These are phyloP conservation scores for Rutidosis leptorrhynchoides DNA, from an alignment of 129 eudicot genomes.

Conservation along the genomic window DNA sequence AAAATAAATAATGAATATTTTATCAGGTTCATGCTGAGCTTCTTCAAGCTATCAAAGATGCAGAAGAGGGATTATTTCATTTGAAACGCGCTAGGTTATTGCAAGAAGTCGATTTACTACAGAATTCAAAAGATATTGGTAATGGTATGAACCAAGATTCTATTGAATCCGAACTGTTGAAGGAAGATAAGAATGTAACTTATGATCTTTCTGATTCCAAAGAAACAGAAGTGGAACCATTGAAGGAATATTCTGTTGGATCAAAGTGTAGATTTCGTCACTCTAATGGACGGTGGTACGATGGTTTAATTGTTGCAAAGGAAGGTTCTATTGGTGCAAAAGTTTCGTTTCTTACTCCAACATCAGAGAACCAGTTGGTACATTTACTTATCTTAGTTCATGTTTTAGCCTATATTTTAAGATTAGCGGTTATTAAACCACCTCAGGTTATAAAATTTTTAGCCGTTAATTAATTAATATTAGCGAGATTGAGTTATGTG, in stretches of 20 bases:
- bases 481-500: background rate
- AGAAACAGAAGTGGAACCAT: conserved; percentile 46
- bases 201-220: conserved; percentile 46
- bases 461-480: too few species aligned
- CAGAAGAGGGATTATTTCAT: conserved; percentile 81
- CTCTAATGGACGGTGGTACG: conserved; percentile 88
- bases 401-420: conserved; percentile 4
- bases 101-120: conserved; percentile 62
- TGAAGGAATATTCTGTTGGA: conserved; percentile 62
- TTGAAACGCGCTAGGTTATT: conserved; percentile 79
- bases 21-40: conserved; percentile 75
- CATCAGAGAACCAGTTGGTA: conserved; percentile 86
- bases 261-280: conserved; percentile 95
- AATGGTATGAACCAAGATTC: conserved; percentile 44
- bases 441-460: too few species aligned
- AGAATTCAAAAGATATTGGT: conserved; percentile 23
- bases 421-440: conserved; percentile 15
- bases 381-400: conserved; percentile 12
- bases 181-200: conserved; percentile 40
- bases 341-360: conserved; percentile 80
- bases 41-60: conserved; percentile 79
- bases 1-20: background rate
- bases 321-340: conserved; percentile 61
- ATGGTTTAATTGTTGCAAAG: conserved; percentile 62
- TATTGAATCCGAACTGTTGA: conserved; percentile 56